phyloP scores from a whole-genome alignment of 1,284 basidiomycete species.

The Pascua sp. region DNA sequence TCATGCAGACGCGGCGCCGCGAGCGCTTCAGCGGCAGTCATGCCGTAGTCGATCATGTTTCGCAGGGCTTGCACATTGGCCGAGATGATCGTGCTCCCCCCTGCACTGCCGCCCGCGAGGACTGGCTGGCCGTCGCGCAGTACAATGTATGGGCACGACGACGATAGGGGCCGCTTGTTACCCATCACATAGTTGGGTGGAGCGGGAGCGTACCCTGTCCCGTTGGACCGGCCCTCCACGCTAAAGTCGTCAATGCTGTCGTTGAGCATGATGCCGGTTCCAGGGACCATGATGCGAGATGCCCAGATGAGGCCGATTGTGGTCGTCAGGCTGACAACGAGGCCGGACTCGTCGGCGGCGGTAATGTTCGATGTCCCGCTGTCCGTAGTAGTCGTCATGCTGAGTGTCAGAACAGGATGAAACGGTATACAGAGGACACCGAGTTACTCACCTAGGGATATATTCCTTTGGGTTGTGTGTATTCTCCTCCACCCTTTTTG shows the following conservation, averaged over 20 bases:
- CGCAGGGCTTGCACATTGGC: slow-evolving; percentile 34
- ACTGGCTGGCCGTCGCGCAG: slow-evolving; percentile 19
- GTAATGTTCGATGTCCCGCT: slow-evolving; percentile 44
- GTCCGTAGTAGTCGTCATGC: background rate
- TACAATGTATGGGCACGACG: slow-evolving; percentile 42
- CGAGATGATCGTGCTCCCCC: slow-evolving; percentile 44
- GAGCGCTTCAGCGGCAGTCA: slow-evolving; percentile 29
- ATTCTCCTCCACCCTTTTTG: background rate
- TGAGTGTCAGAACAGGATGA: background rate
- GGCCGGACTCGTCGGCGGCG: slow-evolving; percentile 34
- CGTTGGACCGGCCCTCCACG: slow-evolving; percentile 35
- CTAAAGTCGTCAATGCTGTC: slow-evolving; percentile 46
- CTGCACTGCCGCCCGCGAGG: slow-evolving; percentile 37
- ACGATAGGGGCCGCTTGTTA: slow-evolving; percentile 40
- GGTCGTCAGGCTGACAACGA: slow-evolving; percentile 41
- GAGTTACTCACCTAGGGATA: background rate
- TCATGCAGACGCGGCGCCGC: slow-evolving; percentile 35
- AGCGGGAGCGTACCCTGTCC: slow-evolving; percentile 39
- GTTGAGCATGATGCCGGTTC: slow-evolving; percentile 42
- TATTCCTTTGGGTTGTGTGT: slow-evolving; percentile 7
- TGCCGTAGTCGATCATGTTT: slow-evolving; percentile 32
- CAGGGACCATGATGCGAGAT: slow-evolving; percentile 42
- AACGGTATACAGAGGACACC: background rate
- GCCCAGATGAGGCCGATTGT: slow-evolving; percentile 43
- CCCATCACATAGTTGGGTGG: slow-evolving; percentile 30